A percentile compares a stretch with the other conserved stretches of the same genome.
These are phyloP conservation scores for Paxillus involutus DNA, from an alignment of 768 basidiomycete genomes.

Conservation along the genomic window DNA sequence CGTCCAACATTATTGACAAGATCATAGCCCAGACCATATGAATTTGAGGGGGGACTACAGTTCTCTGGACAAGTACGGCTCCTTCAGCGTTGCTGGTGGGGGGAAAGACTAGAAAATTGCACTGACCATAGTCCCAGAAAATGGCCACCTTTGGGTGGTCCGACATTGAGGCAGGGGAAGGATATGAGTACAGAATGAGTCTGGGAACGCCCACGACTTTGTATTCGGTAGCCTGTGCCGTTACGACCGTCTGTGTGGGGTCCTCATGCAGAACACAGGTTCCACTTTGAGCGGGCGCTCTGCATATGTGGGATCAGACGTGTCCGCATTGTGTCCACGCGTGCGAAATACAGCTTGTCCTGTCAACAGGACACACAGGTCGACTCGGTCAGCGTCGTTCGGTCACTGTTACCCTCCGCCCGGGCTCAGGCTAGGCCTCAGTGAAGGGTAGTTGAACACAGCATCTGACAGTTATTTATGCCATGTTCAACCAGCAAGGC, in stretches of 20 bases:
- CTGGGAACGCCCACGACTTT: slow-evolving; percentile 13
- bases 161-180: slow-evolving; percentile 30
- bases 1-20: slow-evolving; percentile 44
- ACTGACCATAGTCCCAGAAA: slow-evolving; percentile 39
- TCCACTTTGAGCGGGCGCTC: slow-evolving; percentile 9
- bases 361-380: no score
- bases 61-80: slow-evolving; percentile 25
- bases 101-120: neutral
- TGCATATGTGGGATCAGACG: neutral
- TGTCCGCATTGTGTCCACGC: no score
- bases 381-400: no score
- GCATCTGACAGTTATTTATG: no score
- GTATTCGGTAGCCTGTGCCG: slow-evolving; percentile 17
- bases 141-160: slow-evolving; percentile 40
- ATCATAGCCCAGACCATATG: slow-evolving; percentile 37
- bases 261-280: slow-evolving; percentile 14
- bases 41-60: slow-evolving; percentile 29
- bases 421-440: no score
- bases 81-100: slow-evolving; percentile 16
- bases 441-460: no score
- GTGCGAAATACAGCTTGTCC: no score
- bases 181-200: slow-evolving; percentile 8
- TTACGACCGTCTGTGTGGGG: neutral
- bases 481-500: neutral
- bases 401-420: no score